A percentile compares a stretch with the other conserved stretches of the same genome.
phyloP scores from a whole-genome alignment of 495 filamentous ascomycete genomes.

The Xylaria acuta region DNA sequence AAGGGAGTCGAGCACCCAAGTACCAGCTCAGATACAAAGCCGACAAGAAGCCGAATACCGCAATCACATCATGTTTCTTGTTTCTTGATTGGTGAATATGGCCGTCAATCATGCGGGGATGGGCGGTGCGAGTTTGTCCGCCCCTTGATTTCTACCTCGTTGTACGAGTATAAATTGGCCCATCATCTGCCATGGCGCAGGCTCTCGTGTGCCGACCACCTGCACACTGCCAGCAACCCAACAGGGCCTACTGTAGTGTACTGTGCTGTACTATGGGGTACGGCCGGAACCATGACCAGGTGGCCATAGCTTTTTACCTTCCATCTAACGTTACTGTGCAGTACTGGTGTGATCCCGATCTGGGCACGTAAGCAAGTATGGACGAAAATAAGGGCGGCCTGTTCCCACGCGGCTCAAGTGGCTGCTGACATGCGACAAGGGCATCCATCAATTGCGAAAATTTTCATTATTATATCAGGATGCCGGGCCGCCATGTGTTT shows the following conservation, averaged over 20 bases:
- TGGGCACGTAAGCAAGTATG: neutral
- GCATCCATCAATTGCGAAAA: neutral
- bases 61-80: neutral
- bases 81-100: neutral
- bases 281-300: neutral
- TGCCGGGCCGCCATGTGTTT: neutral
- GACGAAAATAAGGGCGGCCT: neutral
- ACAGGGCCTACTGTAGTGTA: too few relatives aligned
- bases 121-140: neutral
- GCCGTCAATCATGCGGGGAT: neutral
- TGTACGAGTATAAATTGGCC: neutral
- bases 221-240: neutral
- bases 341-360: too few relatives aligned
- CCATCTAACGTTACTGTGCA: too few relatives aligned
- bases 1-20: neutral
- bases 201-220: neutral
- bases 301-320: neutral
- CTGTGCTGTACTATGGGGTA: too few relatives aligned
- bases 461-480: constrained; percentile 1
- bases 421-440: constrained; percentile 11
- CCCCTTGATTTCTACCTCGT: neutral
- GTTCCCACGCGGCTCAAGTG: constrained; percentile 17
- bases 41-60: neutral
- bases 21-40: neutral
- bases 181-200: too few relatives aligned